Evolutionary conservation across 2,329 filamentous ascomycete species (phyloP).

Genomic region (Apiospora koreana): DNA sequence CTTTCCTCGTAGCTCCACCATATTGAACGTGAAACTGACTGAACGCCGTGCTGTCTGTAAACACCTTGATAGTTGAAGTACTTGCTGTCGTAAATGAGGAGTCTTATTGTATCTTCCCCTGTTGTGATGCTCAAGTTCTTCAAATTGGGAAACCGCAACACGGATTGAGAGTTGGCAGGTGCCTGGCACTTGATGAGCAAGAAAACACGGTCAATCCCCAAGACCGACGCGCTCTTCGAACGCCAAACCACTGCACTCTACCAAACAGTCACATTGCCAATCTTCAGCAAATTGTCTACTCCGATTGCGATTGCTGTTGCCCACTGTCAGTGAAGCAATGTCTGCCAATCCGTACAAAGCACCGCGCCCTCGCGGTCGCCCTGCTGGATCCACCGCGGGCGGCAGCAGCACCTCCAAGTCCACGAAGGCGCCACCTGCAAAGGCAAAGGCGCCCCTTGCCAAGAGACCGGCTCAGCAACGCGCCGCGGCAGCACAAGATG

Average conservation of each 20-base stretch:
- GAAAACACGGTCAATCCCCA: background rate
- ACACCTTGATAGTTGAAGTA: no score
- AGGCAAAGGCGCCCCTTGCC: background rate
- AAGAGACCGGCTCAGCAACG: conserved; percentile 16
- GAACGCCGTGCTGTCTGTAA: no score
- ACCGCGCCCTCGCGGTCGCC: conserved; percentile 3
- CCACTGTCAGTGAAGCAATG: background rate
- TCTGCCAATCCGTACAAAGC: background rate
- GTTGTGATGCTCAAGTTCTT: background rate
- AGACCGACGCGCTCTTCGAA: background rate
- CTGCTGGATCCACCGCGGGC: background rate
- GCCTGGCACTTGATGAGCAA: background rate
- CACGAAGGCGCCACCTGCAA: conserved; percentile 9
- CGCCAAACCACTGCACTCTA: background rate
- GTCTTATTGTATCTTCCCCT: no score
- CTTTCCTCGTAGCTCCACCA: background rate
- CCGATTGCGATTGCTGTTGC: background rate
- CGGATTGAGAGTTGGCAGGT: background rate
- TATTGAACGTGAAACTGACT: no score
- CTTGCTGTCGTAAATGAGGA: no score
- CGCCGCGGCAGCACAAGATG: conserved; percentile 14
- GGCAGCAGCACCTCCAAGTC: background rate
- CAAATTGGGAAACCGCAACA: background rate
- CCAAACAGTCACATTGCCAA: background rate
- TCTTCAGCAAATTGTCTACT: background rate